Evolutionary conservation across 2,329 filamentous ascomycete genomes (phyloP), one percentile per base, ranked within the genome.

Genomic region (Neonectria ditissima): DNA sequence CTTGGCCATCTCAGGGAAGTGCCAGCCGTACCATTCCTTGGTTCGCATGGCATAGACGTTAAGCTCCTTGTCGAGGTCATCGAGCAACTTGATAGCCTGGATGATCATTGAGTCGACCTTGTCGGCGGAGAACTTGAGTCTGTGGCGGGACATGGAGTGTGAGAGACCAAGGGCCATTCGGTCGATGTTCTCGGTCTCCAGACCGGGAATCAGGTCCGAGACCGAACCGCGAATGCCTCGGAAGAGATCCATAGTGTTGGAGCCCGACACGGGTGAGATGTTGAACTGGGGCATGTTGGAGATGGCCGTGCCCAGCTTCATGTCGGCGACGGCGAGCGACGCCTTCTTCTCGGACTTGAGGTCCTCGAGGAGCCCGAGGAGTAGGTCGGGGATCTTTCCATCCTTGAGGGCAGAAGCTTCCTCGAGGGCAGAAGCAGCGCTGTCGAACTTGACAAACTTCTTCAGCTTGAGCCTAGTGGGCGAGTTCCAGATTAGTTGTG

Each of bases 61-160:
- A 69, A 99, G 86, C 82, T 99, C 96, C 86, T 99, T 99, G 84
- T 99, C 96, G 66, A 99, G 84, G 69, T 99, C 96, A 78, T 99
- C 96, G 50, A 99, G 86, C 55, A 97, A 88, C 69, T 92, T 91
- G 77, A 99, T 96, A 61, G 94, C 94, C 83, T 99, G 96, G 62
- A 99, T 94, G 77, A 99, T 97, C 96, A 99, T 99, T 55, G 96
- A 96, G 78, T 99, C 96, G 72, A 99, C 95, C 86, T 99, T 99
- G 78, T 99, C 94, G 61, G 95, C 92, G 9, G 93, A 97, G 83
- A 99, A 99, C 86, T 97, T 97, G 77, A 99, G 89, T 87, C 97
- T 98, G 84, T 99, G 94, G 69, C 94, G 91, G 51, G 95, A 97
- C 75, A 99, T 90, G 60, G 94, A 97, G 84, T 99, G 96, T 37